These are phyloP conservation scores for Mortierella antarctica DNA, from an alignment of 192 early-diverging fungal species.

Conservation along the genomic window DNA sequence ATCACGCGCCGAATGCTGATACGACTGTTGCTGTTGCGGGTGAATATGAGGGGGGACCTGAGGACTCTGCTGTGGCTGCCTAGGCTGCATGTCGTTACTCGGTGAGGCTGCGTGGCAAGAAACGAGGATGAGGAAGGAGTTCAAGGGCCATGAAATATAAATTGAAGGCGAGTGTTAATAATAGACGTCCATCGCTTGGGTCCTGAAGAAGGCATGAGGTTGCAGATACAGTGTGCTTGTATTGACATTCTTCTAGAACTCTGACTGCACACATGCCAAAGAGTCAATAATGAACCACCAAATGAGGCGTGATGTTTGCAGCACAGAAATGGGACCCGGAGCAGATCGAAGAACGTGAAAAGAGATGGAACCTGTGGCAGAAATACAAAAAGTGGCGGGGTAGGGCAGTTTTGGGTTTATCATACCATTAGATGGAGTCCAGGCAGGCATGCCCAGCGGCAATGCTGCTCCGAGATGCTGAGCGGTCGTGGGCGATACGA, in stretches of 20 bases:
- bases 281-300: background rate
- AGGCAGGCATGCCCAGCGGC: slow-evolving; percentile 20
- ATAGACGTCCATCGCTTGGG: background rate
- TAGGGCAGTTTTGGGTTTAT: background rate
- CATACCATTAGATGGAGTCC: slow-evolving; percentile 30
- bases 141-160: background rate
- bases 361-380: background rate
- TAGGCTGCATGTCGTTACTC: slow-evolving; percentile 29
- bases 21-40: slow-evolving; percentile 1
- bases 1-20: slow-evolving; percentile 27
- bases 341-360: background rate
- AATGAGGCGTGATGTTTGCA: background rate
- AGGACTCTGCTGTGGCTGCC: slow-evolving; percentile 11
- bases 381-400: background rate
- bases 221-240: no score
- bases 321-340: background rate
- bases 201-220: no score
- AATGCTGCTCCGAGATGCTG: slow-evolving; percentile 11
- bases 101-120: slow-evolving; percentile 4
- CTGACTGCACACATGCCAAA: no score
- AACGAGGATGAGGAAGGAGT: background rate
- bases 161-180: background rate
- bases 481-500: slow-evolving; percentile 6
- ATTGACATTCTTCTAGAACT: no score
- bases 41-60: slow-evolving; percentile 1